Evolutionary conservation across 441 rosid species (phyloP).

Genomic region (Populus hybrid): DNA sequence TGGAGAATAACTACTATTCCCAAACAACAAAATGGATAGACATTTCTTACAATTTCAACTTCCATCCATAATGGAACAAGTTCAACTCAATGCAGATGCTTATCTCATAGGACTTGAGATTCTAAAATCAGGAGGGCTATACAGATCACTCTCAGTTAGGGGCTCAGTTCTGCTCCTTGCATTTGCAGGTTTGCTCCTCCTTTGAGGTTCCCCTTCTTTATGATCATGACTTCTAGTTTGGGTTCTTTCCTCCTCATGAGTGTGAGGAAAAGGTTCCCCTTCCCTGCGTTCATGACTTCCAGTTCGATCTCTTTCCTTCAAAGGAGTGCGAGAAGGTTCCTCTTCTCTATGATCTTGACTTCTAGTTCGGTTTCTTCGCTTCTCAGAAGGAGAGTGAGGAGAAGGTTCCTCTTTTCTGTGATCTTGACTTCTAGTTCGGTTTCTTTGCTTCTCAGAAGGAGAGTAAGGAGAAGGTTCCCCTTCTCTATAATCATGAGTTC

Average conservation of each 20-base stretch:
- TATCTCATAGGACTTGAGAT: slow-evolving; percentile 25
- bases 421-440: neutral
- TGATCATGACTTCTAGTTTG: slow-evolving; percentile 18
- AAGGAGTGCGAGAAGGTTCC: neutral
- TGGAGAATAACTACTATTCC: slow-evolving; percentile 6
- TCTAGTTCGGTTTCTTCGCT: neutral
- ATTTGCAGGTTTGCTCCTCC: slow-evolving; percentile 31
- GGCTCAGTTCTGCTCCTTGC: slow-evolving; percentile 57
- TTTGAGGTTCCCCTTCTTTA: slow-evolving; percentile 22
- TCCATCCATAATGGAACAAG: slow-evolving; percentile 24
- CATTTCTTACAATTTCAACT: slow-evolving; percentile 31
- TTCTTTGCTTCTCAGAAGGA: neutral
- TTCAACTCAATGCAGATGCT: slow-evolving; percentile 28
- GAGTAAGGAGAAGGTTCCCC: slow-evolving; percentile 8
- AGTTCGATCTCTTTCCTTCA: neutral
- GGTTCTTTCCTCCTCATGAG: slow-evolving; percentile 16
- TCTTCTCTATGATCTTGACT: neutral
- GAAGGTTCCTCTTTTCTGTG: neutral
- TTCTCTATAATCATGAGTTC: slow-evolving; percentile 15
- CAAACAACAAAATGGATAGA: slow-evolving; percentile 22
- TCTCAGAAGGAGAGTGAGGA: neutral
- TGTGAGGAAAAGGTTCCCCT: neutral
- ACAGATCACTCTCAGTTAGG: slow-evolving; percentile 24
- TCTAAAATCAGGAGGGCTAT: slow-evolving; percentile 13
- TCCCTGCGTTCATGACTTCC: neutral